Base-by-base conservation (phyloP, 2,329 filamentous ascomycete species). In the Helicocarpus griseus region DNA sequence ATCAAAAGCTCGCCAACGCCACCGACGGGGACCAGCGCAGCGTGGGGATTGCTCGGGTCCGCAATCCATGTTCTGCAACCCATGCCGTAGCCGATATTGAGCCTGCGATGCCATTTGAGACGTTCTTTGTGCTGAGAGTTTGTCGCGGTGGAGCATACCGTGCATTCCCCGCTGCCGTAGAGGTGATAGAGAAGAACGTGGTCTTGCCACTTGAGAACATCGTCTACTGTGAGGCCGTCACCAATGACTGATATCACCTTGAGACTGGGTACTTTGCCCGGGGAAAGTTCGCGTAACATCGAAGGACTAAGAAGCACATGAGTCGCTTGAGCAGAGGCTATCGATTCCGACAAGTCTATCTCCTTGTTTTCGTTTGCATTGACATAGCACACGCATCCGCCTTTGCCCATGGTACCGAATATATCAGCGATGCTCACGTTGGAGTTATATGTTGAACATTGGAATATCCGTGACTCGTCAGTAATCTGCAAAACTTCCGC, bases 1-100 rank as follows among this genome's bases (percentile, higher is more conserved):
- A 65, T 56, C 3, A 65, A 33, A 4, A 65, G 51, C 48, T 65
- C 63, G 2, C 63, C 63, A 0, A 64, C 53, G 1, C 60, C 60
- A 3, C 63, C 63, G 14, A 64, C 52, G 1, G 63, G 63, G 9
- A 39, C 46, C 22, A 48, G 46, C 7, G 11, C 19, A n/a, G 8
- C 14, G 28, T 39, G 19, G 7, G 13, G 26, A 33, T 48, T 48
- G 19, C 22, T 14, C 14, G 48, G 26, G 14, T 50, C 38, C 6
- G 29, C 48, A 22, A 50, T 39, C 48, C 48, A 50, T n/a, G 28
- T 40, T 19, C 35, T 28, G 13, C 48, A 41, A 39, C 19, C 22
- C 8, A 50, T 21, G 19, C 19, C 17, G 31, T 26, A 21, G n/a
- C 48, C 48, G 38, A 50, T 50, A 22, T 48, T 48, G 7, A 48